A percentile compares a stretch with the other conserved stretches of the same genome.
Conservation (phyloP, 2,329 filamentous ascomycete genomes). For the Malbranchea zuffiana region DNA sequence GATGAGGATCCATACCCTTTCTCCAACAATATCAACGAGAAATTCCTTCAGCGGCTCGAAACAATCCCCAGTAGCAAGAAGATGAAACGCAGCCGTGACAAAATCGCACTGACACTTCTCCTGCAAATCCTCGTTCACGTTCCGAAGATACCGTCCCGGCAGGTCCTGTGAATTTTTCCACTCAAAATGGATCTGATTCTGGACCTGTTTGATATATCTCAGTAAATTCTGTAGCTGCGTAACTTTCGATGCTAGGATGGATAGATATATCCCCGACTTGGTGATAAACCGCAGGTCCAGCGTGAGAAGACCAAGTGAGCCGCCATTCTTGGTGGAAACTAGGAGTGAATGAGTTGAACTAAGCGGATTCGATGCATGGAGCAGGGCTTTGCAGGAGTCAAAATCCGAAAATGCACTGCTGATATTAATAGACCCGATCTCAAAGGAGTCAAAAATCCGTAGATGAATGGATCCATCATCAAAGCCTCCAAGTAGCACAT, state of each 20-base stretch:
- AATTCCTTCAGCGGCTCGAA: constrained; percentile 69
- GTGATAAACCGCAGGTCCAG: constrained; percentile 77
- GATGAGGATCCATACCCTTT: constrained; percentile 48
- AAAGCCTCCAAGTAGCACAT: constrained; percentile 66
- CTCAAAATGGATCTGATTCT: constrained; percentile 67
- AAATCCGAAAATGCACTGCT: constrained; percentile 29
- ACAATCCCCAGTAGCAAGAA: constrained; percentile 73
- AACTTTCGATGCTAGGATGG: constrained; percentile 73
- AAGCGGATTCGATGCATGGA: constrained; percentile 61
- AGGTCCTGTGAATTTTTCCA: constrained; percentile 75
- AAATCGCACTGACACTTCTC: constrained; percentile 55
- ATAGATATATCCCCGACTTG: constrained; percentile 62
- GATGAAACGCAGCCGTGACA: constrained; percentile 68
- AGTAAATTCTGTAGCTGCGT: constrained; percentile 79
- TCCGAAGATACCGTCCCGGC: constrained; percentile 64
- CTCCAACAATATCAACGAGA: constrained; percentile 71
- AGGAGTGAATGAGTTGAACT: constrained; percentile 68
- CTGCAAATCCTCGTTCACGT: constrained; percentile 63
- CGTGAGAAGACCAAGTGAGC: constrained; percentile 52
- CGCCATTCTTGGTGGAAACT: constrained; percentile 29
- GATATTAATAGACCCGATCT: constrained; percentile 52
- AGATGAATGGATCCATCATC: constrained; percentile 61
- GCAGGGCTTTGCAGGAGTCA: constrained; percentile 34
- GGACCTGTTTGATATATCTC: constrained; percentile 70
- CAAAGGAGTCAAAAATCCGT: constrained; percentile 75